Base-by-base conservation (phyloP, 768 basidiomycete species). In the Candolleomyces efflorescens region DNA sequence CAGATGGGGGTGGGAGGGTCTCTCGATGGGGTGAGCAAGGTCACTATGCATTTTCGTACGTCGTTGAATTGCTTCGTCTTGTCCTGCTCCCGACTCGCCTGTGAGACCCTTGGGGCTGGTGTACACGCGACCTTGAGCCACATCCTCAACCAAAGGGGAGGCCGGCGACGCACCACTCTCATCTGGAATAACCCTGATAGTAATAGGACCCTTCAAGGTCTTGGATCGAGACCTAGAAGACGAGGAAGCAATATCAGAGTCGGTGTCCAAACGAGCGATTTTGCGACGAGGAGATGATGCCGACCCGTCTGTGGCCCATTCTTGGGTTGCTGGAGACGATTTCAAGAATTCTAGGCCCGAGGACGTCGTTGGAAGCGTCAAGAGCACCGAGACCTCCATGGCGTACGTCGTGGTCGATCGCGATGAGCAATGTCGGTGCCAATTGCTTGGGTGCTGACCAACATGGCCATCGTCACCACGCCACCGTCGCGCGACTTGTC, bases 211-310 rank as follows among this genome's bases (percentile, higher is more conserved):
- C 41, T 51, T 47, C 22, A 12, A 65, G 18, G 45, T 12, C 6
- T 69, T 66, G 62, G 74, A 64, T 63, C 68, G 73, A 41, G 76
- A 77, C 67, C 89, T 83, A 70, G 78, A 83, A 63, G 85, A 53
- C 15, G 51, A 82, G 69, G 85, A 83, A 62, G 80, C 81, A 64
- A 85, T 79, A 73, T 89, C 87, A 71, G 81, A 83, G 76, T 87
- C 85, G 64, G 74, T 73, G 61, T 80, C 80, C 71, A 87, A 74
- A 61, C 87, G 85, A 60, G 85, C 79, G 58, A 82, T 82, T 77
- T 91, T 90, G 71, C 79, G 81, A 62, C 82, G 81, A 74, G 80
- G 83, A 71, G 82, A 82, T 32, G 32, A 32, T 68, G 75, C 80
- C 66, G 75, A 79, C 71, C 77, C 78, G 58, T 78, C 75, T 58